Base-by-base conservation (phyloP, 192 early-diverging fungal species). In the Neocallimastix lanati region DNA sequence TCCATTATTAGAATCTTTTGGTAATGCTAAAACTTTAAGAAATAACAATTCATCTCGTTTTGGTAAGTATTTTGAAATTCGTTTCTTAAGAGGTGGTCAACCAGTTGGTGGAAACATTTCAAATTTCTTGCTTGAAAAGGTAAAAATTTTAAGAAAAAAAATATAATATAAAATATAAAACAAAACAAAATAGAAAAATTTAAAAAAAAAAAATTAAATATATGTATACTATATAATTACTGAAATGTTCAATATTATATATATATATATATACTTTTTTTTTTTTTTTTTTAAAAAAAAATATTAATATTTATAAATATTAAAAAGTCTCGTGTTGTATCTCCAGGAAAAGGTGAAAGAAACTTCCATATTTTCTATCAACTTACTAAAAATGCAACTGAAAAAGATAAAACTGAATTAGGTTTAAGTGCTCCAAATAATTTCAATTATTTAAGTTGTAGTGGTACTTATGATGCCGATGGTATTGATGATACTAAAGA, bases 1-100 rank as follows among this genome's bases (percentile, higher is more conserved):
- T 85, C 98, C 98, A 29, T 85, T 99, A 38, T 89, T 99, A 25
- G 98, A 99, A 85, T 94, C 94, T 80, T 99, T 99, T 88, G 98
- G 98, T 28, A 98, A 97, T 83, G 98, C 98, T 79, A 99, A 99
- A 84, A 99, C 98, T 0, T 84, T 99, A 78, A 91, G 95, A 80
- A 99, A 99, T 87, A 97, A 98, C 87, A 99, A 99, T 84, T 98
- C 96, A 25, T 94, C 93, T 90, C 93, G 98, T 76, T 97, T 98
- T 82, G 97, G 98, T 67, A 99, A 99, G 85, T 99, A 99, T 83
- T 91, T 99, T 81, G 98, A 99, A 86, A 98, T 99, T 84, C 93
- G 96, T 84, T 99, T 99, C 83, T 96, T 93, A 82, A 81, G 87
- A 11, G 90, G 93, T 79, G 96, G 95, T 58, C 93, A 96, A 80